Percentiles rank a stretch among this genome's conserved stretches.
Conservation (phyloP, 225 moss, liverwort and hornwort genomes). For the Pseudisothecium myosuroides region DNA sequence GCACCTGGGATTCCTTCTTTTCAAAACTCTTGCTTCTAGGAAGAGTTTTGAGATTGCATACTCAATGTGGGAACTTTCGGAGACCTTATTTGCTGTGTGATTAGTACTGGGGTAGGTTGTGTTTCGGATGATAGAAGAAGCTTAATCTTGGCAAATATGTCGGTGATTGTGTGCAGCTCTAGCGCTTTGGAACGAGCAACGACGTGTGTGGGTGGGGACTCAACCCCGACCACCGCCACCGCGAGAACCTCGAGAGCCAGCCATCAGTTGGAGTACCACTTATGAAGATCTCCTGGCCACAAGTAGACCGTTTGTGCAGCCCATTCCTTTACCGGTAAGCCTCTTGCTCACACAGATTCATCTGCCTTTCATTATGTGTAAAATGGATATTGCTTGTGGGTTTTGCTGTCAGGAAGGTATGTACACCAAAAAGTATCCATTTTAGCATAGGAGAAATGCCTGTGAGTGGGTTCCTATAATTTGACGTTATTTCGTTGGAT, state of each 20-base stretch:
- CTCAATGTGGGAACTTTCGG: not conserved
- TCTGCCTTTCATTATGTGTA: not conserved
- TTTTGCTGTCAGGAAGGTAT: not conserved
- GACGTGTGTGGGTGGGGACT: slow-evolving; percentile 41
- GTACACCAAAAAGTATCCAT: not conserved
- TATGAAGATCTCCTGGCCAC: slow-evolving; percentile 40
- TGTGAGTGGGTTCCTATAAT: not conserved
- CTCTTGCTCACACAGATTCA: not conserved
- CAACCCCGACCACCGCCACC: slow-evolving; percentile 43
- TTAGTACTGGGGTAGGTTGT: not conserved
- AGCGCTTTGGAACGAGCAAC: slow-evolving; percentile 41
- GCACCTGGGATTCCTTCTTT: not conserved
- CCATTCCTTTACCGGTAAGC: slow-evolving; percentile 28
- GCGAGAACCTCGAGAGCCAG: slow-evolving; percentile 29
- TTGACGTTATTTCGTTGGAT: not conserved
- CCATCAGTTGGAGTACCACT: slow-evolving; percentile 42
- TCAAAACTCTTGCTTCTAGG: not conserved
- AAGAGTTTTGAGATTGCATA: not conserved
- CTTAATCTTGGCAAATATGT: not conserved
- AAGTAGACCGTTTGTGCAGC: slow-evolving; percentile 28
- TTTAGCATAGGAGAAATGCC: not conserved
- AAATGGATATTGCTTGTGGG: not conserved
- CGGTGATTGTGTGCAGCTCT: slow-evolving; percentile 10
- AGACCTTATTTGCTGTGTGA: not conserved
- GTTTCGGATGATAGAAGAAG: not conserved